These are phyloP conservation scores for Pyrenochaeta sp. DNA, from an alignment of 2,329 filamentous ascomycete genomes.

Conservation along the genomic window DNA sequence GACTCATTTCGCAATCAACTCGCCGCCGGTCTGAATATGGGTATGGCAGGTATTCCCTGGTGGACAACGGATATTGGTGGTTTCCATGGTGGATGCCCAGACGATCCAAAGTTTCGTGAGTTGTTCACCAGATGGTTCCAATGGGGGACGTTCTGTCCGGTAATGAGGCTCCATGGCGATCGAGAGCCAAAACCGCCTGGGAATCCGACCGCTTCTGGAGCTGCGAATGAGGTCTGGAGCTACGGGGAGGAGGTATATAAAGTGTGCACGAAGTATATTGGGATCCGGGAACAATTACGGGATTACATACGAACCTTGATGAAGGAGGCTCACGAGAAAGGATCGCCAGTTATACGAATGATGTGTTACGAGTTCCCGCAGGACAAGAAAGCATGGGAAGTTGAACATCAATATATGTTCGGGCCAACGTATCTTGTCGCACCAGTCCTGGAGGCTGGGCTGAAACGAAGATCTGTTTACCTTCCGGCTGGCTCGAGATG, in stretches of 20 bases:
- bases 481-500: no score
- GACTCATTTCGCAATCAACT: constrained; percentile 66
- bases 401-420: constrained; percentile 70
- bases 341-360: constrained; percentile 68
- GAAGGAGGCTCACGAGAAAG: constrained; percentile 66
- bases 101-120: constrained; percentile 65
- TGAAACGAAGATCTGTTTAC: constrained; percentile 16
- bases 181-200: constrained; percentile 65
- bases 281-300: constrained; percentile 64
- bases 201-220: constrained; percentile 55
- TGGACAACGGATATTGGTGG: constrained; percentile 76
- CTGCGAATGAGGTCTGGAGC: constrained; percentile 70
- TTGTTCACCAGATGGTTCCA: constrained; percentile 74
- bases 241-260: constrained; percentile 68
- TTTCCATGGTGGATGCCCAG: constrained; percentile 70
- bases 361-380: constrained; percentile 71
- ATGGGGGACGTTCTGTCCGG: constrained; percentile 72
- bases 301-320: constrained; percentile 67
- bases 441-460: constrained; percentile 61
- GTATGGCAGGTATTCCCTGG: constrained; percentile 69
- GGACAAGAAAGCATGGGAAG: constrained; percentile 63
- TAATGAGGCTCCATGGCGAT: constrained; percentile 72
- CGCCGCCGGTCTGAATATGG: constrained; percentile 71
- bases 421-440: constrained; percentile 66
- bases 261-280: constrained; percentile 67